A percentile compares a stretch with the other conserved stretches of the same genome.
These are phyloP conservation scores for Endothia cerciana DNA, from an alignment of 2,329 filamentous ascomycete genomes.

Conservation along the genomic window DNA sequence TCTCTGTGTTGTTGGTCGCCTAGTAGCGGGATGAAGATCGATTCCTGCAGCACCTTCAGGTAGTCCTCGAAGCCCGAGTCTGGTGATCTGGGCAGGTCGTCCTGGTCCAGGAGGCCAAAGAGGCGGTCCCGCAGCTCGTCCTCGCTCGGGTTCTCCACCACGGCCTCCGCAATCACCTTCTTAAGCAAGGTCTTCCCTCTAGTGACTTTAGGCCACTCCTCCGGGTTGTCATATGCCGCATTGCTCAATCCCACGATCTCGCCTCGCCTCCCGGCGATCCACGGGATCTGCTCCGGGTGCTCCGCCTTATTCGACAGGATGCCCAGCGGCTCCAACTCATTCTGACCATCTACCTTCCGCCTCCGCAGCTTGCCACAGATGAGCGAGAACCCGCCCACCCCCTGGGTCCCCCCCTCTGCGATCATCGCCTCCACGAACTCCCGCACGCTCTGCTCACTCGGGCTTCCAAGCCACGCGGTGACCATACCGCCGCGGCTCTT, in stretches of 20 bases:
- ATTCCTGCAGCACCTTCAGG: conserved; percentile 58
- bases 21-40: conserved; percentile 64
- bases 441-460: conserved; percentile 50
- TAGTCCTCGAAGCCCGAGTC: conserved; percentile 56
- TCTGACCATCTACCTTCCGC: conserved; percentile 29
- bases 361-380: conserved; percentile 63
- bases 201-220: conserved; percentile 65
- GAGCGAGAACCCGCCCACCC: conserved; percentile 69
- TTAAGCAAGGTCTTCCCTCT: conserved; percentile 53
- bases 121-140: conserved; percentile 55
- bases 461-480: conserved; percentile 61
- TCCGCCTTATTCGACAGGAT: conserved; percentile 66
- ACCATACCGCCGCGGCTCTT: conserved; percentile 67
- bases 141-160: conserved; percentile 44
- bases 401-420: conserved; percentile 56
- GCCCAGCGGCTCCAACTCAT: conserved; percentile 53
- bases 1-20: conserved; percentile 51
- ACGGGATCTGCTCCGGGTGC: conserved; percentile 57
- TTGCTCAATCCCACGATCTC: conserved; percentile 66
- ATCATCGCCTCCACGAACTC: conserved; percentile 58
- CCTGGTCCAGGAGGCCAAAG: conserved; percentile 58
- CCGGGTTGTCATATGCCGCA: conserved; percentile 56
- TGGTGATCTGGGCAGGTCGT: conserved; percentile 55
- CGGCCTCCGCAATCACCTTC: conserved; percentile 46
- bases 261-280: conserved; percentile 56